Percentiles rank a stretch among this genome's conserved stretches.
Conservation (phyloP, 768 basidiomycete genomes). For the Termitomyces sp. region DNA sequence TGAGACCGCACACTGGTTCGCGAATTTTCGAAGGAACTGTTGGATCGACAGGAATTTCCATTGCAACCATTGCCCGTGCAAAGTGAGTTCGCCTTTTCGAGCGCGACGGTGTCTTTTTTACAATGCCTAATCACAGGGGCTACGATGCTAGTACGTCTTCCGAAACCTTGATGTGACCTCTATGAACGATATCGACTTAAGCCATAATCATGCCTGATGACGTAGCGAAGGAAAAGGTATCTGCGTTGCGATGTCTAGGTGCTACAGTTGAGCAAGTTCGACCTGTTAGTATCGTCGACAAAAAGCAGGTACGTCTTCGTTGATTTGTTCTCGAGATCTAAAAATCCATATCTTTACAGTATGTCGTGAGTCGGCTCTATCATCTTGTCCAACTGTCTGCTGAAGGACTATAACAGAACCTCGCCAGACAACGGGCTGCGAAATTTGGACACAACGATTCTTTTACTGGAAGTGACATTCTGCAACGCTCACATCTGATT, state of each 20-base stretch:
- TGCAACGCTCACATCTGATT: constrained; percentile 25
- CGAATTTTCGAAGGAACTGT: constrained; percentile 97
- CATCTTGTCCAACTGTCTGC: not conserved
- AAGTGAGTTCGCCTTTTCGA: constrained; percentile 42
- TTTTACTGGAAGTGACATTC: constrained; percentile 18
- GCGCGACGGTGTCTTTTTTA: not conserved
- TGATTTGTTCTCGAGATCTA: not conserved
- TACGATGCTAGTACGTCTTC: constrained; percentile 72
- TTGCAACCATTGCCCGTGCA: constrained; percentile 88
- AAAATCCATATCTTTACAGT: constrained; percentile 29
- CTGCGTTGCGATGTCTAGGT: constrained; percentile 76
- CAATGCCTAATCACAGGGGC: constrained; percentile 44
- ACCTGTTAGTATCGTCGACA: constrained; percentile 96
- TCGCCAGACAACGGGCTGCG: constrained; percentile 75
- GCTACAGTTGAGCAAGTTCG: constrained; percentile 86
- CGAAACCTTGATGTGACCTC: not conserved
- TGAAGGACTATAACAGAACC: constrained; percentile 51
- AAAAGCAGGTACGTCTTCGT: constrained; percentile 67
- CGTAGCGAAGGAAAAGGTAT: constrained; percentile 87
- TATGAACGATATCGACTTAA: constrained; percentile 20
- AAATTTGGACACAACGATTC: constrained; percentile 55
- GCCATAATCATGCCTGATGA: constrained; percentile 91
- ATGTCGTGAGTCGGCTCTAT: constrained; percentile 48
- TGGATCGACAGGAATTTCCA: constrained; percentile 93
- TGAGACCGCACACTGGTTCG: constrained; percentile 84